A percentile compares a stretch with the other conserved stretches of the same genome.
Evolutionary conservation across 495 filamentous ascomycete species (phyloP).

Genomic region (Glonium stellatum): DNA sequence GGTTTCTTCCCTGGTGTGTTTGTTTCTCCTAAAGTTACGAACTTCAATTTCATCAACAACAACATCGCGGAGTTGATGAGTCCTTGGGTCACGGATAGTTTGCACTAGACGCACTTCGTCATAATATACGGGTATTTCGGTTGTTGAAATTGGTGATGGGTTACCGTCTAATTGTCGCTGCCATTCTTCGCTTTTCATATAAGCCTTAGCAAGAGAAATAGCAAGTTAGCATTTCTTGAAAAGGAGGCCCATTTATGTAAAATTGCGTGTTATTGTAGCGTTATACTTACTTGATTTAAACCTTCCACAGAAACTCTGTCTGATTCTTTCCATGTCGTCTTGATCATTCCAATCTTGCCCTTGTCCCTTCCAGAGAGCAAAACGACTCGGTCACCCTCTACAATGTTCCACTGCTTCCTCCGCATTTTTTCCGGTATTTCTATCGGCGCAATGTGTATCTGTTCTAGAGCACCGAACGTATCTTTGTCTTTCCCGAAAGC

Average conservation of each 20-base stretch:
- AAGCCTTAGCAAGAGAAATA: slow-evolving; percentile 39
- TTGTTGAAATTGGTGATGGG: slow-evolving; percentile 39
- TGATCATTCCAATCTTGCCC: slow-evolving; percentile 70
- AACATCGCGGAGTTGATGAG: slow-evolving; percentile 58
- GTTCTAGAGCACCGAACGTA: slow-evolving; percentile 46
- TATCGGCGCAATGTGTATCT: slow-evolving; percentile 17
- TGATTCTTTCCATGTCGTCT: slow-evolving; percentile 46
- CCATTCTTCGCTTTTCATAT: slow-evolving; percentile 51
- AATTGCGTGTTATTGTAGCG: background rate
- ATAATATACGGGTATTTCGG: slow-evolving; percentile 53
- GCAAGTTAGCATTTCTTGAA: background rate
- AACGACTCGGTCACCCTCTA: slow-evolving; percentile 67
- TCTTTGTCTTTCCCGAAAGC: slow-evolving; percentile 50
- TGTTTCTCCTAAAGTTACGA: slow-evolving; percentile 37
- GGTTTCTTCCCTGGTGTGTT: slow-evolving; percentile 37
- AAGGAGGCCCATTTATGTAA: no score
- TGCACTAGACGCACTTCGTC: slow-evolving; percentile 72
- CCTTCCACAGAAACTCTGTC: slow-evolving; percentile 57
- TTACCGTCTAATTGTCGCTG: slow-evolving; percentile 40
- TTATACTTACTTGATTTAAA: slow-evolving; percentile 56
- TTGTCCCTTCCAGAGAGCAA: slow-evolving; percentile 66
- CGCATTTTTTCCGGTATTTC: slow-evolving; percentile 42
- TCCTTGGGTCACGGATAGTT: slow-evolving; percentile 57
- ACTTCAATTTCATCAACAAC: slow-evolving; percentile 61
- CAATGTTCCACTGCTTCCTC: slow-evolving; percentile 56